phyloP scores from a whole-genome alignment of 164 flowering plant species.

The Magnolia kwangsiensis region DNA sequence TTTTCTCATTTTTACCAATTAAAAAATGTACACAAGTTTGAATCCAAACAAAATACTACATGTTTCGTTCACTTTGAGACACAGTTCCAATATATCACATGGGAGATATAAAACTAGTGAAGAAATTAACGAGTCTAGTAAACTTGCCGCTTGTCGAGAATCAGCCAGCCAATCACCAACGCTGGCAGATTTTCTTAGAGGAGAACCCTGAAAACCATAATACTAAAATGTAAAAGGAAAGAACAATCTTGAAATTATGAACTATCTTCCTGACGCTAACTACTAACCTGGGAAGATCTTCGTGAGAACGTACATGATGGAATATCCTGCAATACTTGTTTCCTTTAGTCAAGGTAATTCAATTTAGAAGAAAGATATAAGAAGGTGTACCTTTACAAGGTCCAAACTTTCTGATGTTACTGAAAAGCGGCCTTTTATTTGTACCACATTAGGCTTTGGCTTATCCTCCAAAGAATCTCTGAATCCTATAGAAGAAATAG shows the following conservation, averaged over 20 bases:
- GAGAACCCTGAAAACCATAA: conserved; percentile 61
- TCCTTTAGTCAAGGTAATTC: conserved; percentile 26
- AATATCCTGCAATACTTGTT: conserved; percentile 55
- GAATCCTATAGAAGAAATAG: conserved; percentile 39
- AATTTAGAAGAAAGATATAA: conserved; percentile 7
- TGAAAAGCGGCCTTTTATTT: conserved; percentile 94
- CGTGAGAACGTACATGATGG: conserved; percentile 61
- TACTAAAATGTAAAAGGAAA: conserved; percentile 11
- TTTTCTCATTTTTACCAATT: background rate
- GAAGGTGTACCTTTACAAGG: conserved; percentile 67
- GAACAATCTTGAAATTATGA: background rate
- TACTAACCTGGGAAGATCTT: conserved; percentile 63
- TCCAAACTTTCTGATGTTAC: conserved; percentile 96
- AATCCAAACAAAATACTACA: background rate
- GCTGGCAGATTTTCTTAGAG: conserved; percentile 92
- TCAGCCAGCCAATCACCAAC: conserved; percentile 90
- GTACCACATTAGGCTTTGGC: conserved; percentile 80
- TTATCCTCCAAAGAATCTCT: conserved; percentile 91
- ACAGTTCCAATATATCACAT: background rate
- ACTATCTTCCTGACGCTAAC: conserved; percentile 3
- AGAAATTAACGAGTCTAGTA: conserved; percentile 1
- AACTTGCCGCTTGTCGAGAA: conserved; percentile 63
- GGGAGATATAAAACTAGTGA: conserved; percentile 1
- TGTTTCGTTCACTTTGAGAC: background rate
- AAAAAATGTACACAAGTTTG: background rate